These are phyloP conservation scores for Fonsecaea pugnacius DNA, from an alignment of 2,329 filamentous ascomycete species.

Conservation along the genomic window DNA sequence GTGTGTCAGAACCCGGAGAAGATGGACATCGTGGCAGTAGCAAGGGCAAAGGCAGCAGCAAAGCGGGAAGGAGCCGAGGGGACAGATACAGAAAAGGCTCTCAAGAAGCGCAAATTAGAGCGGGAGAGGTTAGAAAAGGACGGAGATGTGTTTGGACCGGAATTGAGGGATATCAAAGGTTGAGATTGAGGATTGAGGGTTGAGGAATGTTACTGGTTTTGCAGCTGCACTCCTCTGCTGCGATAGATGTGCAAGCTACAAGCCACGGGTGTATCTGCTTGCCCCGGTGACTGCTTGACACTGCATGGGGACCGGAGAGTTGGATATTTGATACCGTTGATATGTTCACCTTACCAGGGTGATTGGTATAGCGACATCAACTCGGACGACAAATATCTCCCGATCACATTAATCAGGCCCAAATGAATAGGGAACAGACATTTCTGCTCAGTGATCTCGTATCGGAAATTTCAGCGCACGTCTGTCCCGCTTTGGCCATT, in stretches of 20 bases:
- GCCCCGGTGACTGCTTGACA: neutral
- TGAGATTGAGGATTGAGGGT: neutral
- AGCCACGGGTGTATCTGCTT: neutral
- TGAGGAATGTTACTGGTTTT: neutral
- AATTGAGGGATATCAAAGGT: slow-evolving; percentile 31
- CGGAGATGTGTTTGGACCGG: slow-evolving; percentile 42
- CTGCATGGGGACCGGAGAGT: neutral
- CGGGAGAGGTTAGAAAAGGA: slow-evolving; percentile 39
- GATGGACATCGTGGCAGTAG: slow-evolving; percentile 45
- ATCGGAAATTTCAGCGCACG: neutral
- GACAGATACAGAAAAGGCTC: slow-evolving; percentile 39
- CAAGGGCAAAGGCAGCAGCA: slow-evolving; percentile 41
- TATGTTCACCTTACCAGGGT: neutral
- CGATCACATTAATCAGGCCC: neutral
- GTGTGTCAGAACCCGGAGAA: slow-evolving; percentile 57
- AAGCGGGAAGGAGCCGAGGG: slow-evolving; percentile 46
- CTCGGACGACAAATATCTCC: neutral
- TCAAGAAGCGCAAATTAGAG: slow-evolving; percentile 42
- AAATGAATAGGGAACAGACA: neutral
- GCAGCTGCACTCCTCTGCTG: neutral
- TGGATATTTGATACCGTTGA: neutral
- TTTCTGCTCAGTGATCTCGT: neutral
- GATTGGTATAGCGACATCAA: neutral
- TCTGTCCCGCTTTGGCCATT: neutral
- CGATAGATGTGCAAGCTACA: neutral